phyloP scores from a whole-genome alignment of 2,329 filamentous ascomycete genomes.

The Ascochyta clinopodiicola region DNA sequence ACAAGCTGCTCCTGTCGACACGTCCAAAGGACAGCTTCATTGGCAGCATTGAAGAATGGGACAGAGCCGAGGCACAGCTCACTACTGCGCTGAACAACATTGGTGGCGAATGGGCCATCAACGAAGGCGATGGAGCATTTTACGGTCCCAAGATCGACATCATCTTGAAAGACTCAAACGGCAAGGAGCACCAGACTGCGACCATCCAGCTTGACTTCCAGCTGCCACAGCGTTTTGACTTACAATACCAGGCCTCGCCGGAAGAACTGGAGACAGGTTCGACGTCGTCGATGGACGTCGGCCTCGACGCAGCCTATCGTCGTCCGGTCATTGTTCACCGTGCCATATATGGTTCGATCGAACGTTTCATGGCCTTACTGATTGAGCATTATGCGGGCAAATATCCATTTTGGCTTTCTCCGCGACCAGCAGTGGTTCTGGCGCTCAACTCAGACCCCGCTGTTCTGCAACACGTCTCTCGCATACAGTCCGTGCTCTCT shows the following conservation, averaged over 20 bases:
- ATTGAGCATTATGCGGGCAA: conserved; percentile 80
- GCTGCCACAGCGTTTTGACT: conserved; percentile 78
- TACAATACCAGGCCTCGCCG: conserved; percentile 75
- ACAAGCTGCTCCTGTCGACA: conserved; percentile 79
- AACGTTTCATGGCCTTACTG: conserved; percentile 82
- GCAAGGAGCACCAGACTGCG: conserved; percentile 87
- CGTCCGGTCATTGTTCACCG: conserved; percentile 82
- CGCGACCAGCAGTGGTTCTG: conserved; percentile 76
- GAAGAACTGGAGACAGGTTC: conserved; percentile 66
- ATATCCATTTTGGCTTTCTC: conserved; percentile 90
- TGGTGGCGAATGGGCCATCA: conserved; percentile 74
- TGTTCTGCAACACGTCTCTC: conserved; percentile 58
- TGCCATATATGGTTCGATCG: conserved; percentile 82
- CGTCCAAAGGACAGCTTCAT: conserved; percentile 79
- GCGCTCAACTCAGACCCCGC: conserved; percentile 70
- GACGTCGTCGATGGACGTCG: conserved; percentile 51
- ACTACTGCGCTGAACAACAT: conserved; percentile 67
- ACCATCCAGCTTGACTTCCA: conserved; percentile 92
- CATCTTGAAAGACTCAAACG: conserved; percentile 74
- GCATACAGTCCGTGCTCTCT: conserved; percentile 45
- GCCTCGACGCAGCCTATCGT: conserved; percentile 33
- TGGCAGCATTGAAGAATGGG: conserved; percentile 73
- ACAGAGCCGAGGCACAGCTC: conserved; percentile 71
- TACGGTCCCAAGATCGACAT: conserved; percentile 94
- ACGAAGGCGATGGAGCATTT: conserved; percentile 84